Base-by-base conservation (phyloP, 371 early-diverging fungal genomes). In the Furculomyces boomerangus region DNA sequence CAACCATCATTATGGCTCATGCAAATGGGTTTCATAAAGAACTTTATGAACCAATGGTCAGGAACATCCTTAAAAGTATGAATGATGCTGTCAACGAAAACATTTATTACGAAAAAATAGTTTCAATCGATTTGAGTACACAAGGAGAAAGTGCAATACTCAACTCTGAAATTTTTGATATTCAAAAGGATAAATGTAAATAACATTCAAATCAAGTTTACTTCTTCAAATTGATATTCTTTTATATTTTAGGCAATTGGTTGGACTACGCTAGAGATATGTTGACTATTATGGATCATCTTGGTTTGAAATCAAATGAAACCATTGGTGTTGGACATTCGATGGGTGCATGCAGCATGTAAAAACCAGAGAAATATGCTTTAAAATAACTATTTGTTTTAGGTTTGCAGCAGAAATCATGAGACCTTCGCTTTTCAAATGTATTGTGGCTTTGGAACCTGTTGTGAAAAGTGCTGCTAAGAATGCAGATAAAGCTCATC, bases 11-110 rank as follows among this genome's bases (percentile, higher is more conserved):
- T 0, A 27, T 67, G 5, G 35, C 60, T 1, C 67, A 67, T 30
- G 67, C 67, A 30, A 67, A 68, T 20, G 67, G 67, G 7, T 67
- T 67, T 48, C 67, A 67, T 58, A 67, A 67, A 50, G 67, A 67
- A 44, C 64, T 67, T 3, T 67, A 66, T 65, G 63, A 67, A 40
- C 67, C 67, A 2, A 53, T 59, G 2, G 50, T 67, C 0, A 35
- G 55, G 35, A 48, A 55, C 8, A 49, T 49, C 27, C 30, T 49
- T n/a, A 13, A 13, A n/a, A 25, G 30, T 7, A 28, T 22, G 14
- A 30, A 16, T 7, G n/a, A 22, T 28, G 3, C 30, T 13, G 25
- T 13, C 5, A 53, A 41, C 3, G n/a, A 24, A 18, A 31, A 31
- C 3, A 13, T 24, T n/a, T 18, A 28, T 10, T 7, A 39, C 8